Base-by-base conservation (phyloP, 2,329 filamentous ascomycete species). In the Fusarium cicatricum region DNA sequence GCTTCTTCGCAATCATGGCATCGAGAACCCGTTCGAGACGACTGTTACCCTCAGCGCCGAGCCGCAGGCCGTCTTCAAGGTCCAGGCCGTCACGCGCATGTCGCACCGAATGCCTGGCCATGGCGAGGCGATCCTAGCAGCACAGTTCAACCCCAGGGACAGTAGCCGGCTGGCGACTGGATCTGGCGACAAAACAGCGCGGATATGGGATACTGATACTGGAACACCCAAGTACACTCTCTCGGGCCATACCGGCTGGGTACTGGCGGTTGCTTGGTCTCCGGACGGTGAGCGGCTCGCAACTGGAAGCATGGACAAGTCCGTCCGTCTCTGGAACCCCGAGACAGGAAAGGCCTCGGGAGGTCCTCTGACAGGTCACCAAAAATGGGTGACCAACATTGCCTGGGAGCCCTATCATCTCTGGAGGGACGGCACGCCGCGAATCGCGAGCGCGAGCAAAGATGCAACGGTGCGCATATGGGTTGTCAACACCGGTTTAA, bases 181-280 rank as follows among this genome's bases (percentile, higher is more conserved):
- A 1, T 92, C 90, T 58, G 95, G 95, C 40, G 95, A 99, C 71
- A 90, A 90, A 65, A 97, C 93, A 2, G 94, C 93, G 0, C 82
- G 94, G 52, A 89, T 98, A 77, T 97, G 92, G 92, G 93, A 99
- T 70, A 93, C 92, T 42, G 91, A 97, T 69, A 97, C 92, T 0
- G 93, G 93, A 41, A 97, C 92, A 11, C 92, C 93, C 0, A 85
- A 91, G 58, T 85, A 90, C 74, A 98, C 92, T 0, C 77, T 98
- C 42, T 90, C 91, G 67, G 92, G 92, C 1, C 95, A 98, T 74
- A 88, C 89, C 2, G 90, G 64, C 10, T 97, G 93, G 93, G 92
- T 98, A 4, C 76, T 98, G 51, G 91, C 88, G 2, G 91, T 97
- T 4, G 86, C 87, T 49, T 98, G 91, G 86, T 92, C 90, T 12